A percentile compares a stretch with the other conserved stretches of the same genome.
Evolutionary conservation across 176 grass and related monocot genomes (phyloP).

Genomic region (Hsuehochloa calcarea): DNA sequence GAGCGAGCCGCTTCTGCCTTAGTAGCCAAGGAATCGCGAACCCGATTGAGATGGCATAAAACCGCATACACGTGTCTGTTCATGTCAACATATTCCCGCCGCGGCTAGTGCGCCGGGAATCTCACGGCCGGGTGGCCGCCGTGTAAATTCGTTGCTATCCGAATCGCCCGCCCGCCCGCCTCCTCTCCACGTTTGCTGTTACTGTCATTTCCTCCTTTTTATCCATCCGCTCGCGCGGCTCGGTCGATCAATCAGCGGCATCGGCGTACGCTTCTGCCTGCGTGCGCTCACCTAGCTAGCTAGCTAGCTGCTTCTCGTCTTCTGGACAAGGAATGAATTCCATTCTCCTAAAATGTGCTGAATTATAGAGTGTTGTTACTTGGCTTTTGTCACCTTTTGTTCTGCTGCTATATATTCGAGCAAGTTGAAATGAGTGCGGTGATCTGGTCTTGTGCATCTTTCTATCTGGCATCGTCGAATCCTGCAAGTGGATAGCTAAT

Average conservation of each 20-base stretch:
- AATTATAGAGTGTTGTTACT: background rate
- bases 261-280: background rate
- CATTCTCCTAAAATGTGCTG: constrained; percentile 17
- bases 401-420: constrained; percentile 25
- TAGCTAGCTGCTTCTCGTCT: background rate
- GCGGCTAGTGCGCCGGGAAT: constrained; percentile 39
- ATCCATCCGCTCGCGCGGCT: background rate
- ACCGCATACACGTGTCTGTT: background rate
- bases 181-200: background rate
- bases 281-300: background rate
- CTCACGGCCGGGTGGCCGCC: background rate
- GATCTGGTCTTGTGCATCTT: constrained; percentile 8
- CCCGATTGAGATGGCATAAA: constrained; percentile 23
- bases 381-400: background rate
- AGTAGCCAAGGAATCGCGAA: constrained; percentile 28
- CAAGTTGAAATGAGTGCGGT: constrained; percentile 21
- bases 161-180: background rate
- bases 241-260: background rate
- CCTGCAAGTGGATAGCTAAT: background rate
- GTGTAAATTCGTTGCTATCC: constrained; percentile 43
- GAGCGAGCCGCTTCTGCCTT: constrained; percentile 5
- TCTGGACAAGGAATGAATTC: constrained; percentile 37
- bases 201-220: background rate
- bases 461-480: constrained; percentile 15
- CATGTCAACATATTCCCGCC: constrained; percentile 12